A percentile compares a stretch with the other conserved stretches of the same genome.
Conservation (phyloP, 306 rosid genomes). For the Aeschynomene evenia region DNA sequence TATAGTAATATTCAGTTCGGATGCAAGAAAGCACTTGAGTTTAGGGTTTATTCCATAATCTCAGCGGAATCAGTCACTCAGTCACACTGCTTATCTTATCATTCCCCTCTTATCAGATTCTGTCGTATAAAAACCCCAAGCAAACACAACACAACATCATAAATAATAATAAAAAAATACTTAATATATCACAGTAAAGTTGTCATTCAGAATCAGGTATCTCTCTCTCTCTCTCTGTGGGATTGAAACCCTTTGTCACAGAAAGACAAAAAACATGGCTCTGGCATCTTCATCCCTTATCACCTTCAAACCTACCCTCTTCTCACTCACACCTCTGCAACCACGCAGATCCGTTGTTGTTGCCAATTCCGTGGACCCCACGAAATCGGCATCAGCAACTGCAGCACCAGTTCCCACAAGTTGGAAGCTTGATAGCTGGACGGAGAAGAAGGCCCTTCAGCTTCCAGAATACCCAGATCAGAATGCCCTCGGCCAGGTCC, state of each 20-base stretch:
- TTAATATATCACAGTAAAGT: neutral
- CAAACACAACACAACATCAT: neutral
- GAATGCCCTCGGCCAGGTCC: slow-evolving; percentile 33
- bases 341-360: slow-evolving; percentile 10
- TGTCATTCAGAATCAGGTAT: neutral
- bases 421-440: slow-evolving; percentile 43
- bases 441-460: slow-evolving; percentile 37
- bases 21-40: neutral
- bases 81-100: neutral
- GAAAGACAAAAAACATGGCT: slow-evolving; percentile 20
- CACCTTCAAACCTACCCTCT: neutral
- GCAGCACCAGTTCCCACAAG: neutral
- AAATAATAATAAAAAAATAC: neutral
- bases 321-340: neutral
- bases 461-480: slow-evolving; percentile 44
- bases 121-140: neutral
- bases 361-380: neutral
- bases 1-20: too few relatives aligned
- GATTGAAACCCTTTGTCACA: neutral
- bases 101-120: neutral
- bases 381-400: slow-evolving; percentile 7
- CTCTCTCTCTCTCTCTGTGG: neutral
- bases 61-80: neutral
- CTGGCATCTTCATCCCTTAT: slow-evolving; percentile 25
- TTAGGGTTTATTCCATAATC: too few relatives aligned